Evolutionary conservation across 176 grass and related monocot genomes (phyloP).

Genomic region (Phragmites australis): DNA sequence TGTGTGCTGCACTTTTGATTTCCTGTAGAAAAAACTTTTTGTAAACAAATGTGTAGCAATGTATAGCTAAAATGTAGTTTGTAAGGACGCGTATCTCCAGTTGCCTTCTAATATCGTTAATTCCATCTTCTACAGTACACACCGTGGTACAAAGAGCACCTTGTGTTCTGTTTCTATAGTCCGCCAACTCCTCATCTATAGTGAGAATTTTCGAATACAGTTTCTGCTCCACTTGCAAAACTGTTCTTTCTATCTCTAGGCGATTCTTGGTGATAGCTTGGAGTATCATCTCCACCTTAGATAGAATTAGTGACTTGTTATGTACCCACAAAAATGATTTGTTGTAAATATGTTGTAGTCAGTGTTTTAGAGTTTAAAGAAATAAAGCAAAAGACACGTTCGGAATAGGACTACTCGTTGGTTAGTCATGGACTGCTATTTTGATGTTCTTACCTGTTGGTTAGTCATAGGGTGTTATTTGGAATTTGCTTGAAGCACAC

Average conservation of each 20-base stretch:
- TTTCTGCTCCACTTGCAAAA: background rate
- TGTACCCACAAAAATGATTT: no score
- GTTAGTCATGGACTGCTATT: no score
- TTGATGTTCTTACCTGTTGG: background rate
- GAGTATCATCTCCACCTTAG: background rate
- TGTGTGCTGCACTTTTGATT: background rate
- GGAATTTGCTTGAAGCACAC: background rate
- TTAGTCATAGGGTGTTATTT: background rate
- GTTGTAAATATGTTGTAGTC: no score
- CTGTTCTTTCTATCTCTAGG: background rate
- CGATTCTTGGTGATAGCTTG: background rate
- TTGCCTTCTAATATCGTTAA: background rate
- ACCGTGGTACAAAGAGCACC: background rate
- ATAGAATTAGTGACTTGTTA: background rate
- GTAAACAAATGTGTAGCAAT: background rate
- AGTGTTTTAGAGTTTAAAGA: no score
- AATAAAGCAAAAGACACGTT: no score
- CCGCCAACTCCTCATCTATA: background rate
- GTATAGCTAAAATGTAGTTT: background rate
- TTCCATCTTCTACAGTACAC: background rate
- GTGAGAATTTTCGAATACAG: background rate
- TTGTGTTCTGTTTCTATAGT: background rate
- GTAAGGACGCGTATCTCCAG: background rate
- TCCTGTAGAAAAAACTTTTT: background rate
- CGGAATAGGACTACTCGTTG: no score